phyloP scores from a whole-genome alignment of 2,329 filamentous ascomycete genomes.

The Colletotrichum tabaci region DNA sequence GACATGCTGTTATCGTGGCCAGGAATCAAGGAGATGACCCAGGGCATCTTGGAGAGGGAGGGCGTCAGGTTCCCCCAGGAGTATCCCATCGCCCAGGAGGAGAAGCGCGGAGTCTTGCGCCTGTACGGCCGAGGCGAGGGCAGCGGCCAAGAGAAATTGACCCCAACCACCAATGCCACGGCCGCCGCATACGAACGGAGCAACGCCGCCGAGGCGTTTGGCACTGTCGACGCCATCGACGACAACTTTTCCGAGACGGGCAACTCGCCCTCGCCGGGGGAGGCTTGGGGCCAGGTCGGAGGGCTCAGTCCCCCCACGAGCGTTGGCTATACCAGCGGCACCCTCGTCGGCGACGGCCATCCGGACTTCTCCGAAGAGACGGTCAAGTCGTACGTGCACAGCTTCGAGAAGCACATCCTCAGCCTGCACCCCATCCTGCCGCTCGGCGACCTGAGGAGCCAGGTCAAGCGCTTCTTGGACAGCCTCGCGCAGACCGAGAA shows the following conservation, averaged over 20 bases:
- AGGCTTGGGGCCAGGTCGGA: conserved; percentile 73
- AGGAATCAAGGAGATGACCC: conserved; percentile 76
- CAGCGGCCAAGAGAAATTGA: conserved; percentile 64
- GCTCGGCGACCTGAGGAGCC: conserved; percentile 65
- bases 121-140: conserved; percentile 87
- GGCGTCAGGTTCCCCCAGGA: conserved; percentile 72
- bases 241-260: conserved; percentile 65
- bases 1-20: conserved; percentile 84
- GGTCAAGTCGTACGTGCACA: conserved; percentile 68
- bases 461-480: conserved; percentile 68
- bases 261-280: conserved; percentile 67
- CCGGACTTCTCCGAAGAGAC: conserved; percentile 68
- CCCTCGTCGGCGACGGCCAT: conserved; percentile 61
- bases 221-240: conserved; percentile 59
- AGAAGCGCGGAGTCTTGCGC: conserved; percentile 80
- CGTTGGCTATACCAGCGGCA: conserved; percentile 55
- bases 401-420: conserved; percentile 73
- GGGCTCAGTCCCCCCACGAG: conserved; percentile 60
- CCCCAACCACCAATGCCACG: conserved; percentile 21
- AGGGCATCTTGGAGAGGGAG: conserved; percentile 61
- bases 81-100: conserved; percentile 84
- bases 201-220: conserved; percentile 50
- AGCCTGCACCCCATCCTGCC: conserved; percentile 77
- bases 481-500: conserved; percentile 54
- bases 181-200: conserved; percentile 47